Evolutionary conservation across 2,329 filamentous ascomycete species (phyloP).

Genomic region (Byssothecium circinans): DNA sequence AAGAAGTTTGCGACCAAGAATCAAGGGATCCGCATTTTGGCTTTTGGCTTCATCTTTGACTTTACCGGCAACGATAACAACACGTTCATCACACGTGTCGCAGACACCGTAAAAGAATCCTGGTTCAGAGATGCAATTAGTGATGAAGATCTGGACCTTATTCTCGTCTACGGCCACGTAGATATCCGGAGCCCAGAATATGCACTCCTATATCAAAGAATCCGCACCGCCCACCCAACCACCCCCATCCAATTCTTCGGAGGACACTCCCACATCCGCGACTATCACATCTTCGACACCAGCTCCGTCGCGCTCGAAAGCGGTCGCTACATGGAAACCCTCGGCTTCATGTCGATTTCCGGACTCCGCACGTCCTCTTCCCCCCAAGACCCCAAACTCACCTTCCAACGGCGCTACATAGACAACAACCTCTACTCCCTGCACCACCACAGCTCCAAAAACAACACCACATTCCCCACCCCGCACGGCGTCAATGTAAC

Average conservation of each 20-base stretch:
- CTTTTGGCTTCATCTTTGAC: conserved; percentile 94
- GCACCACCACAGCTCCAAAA: conserved; percentile 75
- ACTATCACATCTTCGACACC: conserved; percentile 77
- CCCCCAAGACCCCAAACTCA: conserved; percentile 18
- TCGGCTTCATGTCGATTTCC: conserved; percentile 87
- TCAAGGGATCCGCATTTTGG: conserved; percentile 77
- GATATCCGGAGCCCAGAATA: conserved; percentile 81
- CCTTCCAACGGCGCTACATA: conserved; percentile 80
- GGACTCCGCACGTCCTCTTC: conserved; percentile 54
- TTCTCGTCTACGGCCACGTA: conserved; percentile 84
- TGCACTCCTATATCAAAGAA: conserved; percentile 73
- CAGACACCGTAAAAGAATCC: conserved; percentile 75
- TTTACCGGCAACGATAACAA: conserved; percentile 92
- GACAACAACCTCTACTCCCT: conserved; percentile 90
- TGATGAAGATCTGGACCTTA: conserved; percentile 79
- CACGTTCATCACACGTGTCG: conserved; percentile 77
- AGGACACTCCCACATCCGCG: conserved; percentile 86
- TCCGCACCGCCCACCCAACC: conserved; percentile 74
- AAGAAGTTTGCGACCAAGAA: conserved; percentile 91
- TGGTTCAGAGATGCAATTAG: conserved; percentile 88
- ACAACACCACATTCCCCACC: conserved; percentile 74
- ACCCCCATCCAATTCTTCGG: conserved; percentile 90
- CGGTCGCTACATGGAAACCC: conserved; percentile 91
- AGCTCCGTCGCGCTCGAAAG: conserved; percentile 80
- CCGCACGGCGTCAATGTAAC: conserved; percentile 72